Percentiles rank a stretch among this genome's conserved stretches.
Evolutionary conservation across 2,329 filamentous ascomycete genomes (phyloP).

Genomic region (Basipetospora chlamydospora): DNA sequence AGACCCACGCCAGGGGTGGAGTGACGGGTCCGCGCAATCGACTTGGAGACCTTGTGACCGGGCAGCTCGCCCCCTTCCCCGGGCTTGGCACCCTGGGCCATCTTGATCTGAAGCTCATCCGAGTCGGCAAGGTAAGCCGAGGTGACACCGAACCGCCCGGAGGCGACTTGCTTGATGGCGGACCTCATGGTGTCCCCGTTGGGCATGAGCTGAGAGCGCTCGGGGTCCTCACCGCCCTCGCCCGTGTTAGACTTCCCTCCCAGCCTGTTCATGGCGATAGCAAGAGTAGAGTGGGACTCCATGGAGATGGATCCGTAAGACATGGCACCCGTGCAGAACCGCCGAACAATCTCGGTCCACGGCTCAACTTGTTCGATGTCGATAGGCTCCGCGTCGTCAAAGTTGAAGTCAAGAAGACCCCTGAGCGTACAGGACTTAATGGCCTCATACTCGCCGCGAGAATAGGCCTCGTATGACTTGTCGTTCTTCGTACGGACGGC

Average conservation of each 20-base stretch:
- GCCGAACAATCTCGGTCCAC: constrained; percentile 93
- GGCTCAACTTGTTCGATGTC: constrained; percentile 95
- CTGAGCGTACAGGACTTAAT: constrained; percentile 94
- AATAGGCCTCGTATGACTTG: constrained; percentile 96
- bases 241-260: constrained; percentile 97
- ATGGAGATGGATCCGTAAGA: constrained; percentile 97
- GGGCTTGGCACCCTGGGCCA: constrained; percentile 96
- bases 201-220: constrained; percentile 71
- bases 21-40: constrained; percentile 87
- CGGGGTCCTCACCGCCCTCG: constrained; percentile 90
- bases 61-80: constrained; percentile 95
- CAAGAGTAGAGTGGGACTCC: constrained; percentile 92
- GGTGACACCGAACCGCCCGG: constrained; percentile 89
- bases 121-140: constrained; percentile 89
- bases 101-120: constrained; percentile 96
- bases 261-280: constrained; percentile 91
- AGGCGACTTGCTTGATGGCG: constrained; percentile 94
- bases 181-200: constrained; percentile 96
- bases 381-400: constrained; percentile 70
- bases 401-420: constrained; percentile 90
- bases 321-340: constrained; percentile 96
- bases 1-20: constrained; percentile 92
- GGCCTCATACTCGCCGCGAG: constrained; percentile 81
- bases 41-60: constrained; percentile 89
- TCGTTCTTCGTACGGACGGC: constrained; percentile 95